Evolutionary conservation across 129 eudicot species (phyloP).

Genomic region (Flaveria robusta): DNA sequence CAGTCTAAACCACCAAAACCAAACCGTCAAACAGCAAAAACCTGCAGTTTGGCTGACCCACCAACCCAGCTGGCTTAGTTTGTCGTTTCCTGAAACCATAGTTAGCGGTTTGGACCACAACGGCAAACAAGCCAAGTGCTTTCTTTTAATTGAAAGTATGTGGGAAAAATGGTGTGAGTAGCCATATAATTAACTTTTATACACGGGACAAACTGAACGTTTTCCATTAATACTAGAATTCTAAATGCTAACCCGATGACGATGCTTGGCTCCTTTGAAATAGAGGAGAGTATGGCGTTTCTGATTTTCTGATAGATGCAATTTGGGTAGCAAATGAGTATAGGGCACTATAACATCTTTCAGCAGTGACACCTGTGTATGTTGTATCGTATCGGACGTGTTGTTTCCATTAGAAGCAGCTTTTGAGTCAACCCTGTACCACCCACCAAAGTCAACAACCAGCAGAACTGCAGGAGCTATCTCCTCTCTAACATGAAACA

Average conservation of each 20-base stretch:
- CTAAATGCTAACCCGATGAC: slow-evolving; percentile 79
- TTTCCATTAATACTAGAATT: background rate
- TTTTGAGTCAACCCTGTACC: slow-evolving; percentile 84
- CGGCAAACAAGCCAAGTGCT: no score
- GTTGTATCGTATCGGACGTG: slow-evolving; percentile 71
- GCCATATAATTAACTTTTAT: background rate
- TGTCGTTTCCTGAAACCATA: background rate
- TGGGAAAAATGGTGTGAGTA: no score
- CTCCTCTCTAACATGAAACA: slow-evolving; percentile 90
- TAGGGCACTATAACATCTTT: slow-evolving; percentile 94
- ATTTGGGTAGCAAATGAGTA: slow-evolving; percentile 74
- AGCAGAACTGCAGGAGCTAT: slow-evolving; percentile 82
- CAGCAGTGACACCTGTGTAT: slow-evolving; percentile 84
- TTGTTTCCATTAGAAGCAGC: slow-evolving; percentile 58
- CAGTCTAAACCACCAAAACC: background rate
- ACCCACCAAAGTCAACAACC: slow-evolving; percentile 97
- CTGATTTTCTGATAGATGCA: slow-evolving; percentile 54
- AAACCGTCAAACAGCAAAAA: background rate
- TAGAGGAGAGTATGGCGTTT: slow-evolving; percentile 72
- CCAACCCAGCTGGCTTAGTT: background rate
- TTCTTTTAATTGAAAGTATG: no score
- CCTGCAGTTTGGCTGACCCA: background rate
- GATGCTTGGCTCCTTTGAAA: slow-evolving; percentile 97
- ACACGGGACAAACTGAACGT: background rate
- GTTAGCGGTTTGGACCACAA: background rate